These are phyloP conservation scores for Alternaria dauci DNA, from an alignment of 2,329 filamentous ascomycete genomes.

Conservation along the genomic window DNA sequence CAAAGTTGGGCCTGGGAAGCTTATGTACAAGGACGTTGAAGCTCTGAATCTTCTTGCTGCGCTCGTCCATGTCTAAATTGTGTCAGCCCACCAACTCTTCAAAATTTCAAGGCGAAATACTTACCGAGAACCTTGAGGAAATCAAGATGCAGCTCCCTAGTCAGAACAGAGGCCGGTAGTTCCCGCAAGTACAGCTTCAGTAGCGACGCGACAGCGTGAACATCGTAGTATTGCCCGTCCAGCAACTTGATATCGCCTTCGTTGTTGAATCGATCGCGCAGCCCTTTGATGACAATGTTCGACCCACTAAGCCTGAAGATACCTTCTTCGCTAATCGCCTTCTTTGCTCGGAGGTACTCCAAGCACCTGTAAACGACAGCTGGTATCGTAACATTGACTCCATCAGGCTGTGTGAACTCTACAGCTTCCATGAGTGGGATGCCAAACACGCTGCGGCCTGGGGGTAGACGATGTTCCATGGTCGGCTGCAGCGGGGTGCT, in stretches of 20 bases:
- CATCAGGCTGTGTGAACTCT: constrained; percentile 75
- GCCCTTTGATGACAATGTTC: constrained; percentile 88
- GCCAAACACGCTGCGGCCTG: constrained; percentile 76
- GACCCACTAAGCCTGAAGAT: constrained; percentile 98
- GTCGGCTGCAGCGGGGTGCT: constrained; percentile 26
- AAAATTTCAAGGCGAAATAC: constrained; percentile 24
- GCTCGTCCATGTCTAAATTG: constrained; percentile 72
- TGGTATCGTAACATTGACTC: constrained; percentile 78
- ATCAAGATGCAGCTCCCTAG: constrained; percentile 86
- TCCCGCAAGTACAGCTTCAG: constrained; percentile 95
- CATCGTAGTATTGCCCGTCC: constrained; percentile 88
- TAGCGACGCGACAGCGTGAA: constrained; percentile 92
- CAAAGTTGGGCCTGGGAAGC: constrained; percentile 81
- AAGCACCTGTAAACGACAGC: constrained; percentile 96
- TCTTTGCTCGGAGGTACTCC: constrained; percentile 86
- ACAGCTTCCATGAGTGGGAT: constrained; percentile 87
- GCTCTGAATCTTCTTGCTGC: constrained; percentile 76
- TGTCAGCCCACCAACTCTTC: constrained; percentile 27
- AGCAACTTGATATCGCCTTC: constrained; percentile 92
- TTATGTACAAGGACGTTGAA: constrained; percentile 81
- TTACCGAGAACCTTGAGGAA: constrained; percentile 80
- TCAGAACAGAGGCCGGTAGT: constrained; percentile 88
- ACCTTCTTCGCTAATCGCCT: constrained; percentile 85
- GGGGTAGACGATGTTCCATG: constrained; percentile 45
- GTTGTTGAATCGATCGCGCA: constrained; percentile 91